A percentile compares a stretch with the other conserved stretches of the same genome.
Conservation (phyloP, 2,329 filamentous ascomycete genomes). For the Phyllosticta capitalensis region DNA sequence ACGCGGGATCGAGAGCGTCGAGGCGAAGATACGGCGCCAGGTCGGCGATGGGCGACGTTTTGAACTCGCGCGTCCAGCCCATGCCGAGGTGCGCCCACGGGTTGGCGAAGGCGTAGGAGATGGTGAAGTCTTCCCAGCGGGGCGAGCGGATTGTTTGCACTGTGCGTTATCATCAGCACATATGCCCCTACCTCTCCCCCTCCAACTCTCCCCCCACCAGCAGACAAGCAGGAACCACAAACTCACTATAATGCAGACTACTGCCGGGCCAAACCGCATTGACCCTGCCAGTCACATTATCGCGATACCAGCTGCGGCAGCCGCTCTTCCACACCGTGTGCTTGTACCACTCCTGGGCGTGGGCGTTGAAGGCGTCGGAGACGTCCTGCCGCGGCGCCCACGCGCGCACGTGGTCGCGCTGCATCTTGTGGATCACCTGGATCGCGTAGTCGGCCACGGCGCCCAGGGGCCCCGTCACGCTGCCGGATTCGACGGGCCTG, state of each 20-base stretch:
- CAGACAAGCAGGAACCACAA: too few relatives aligned
- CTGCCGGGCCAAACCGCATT: conserved; percentile 42
- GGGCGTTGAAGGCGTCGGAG: conserved; percentile 35
- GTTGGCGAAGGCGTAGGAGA: conserved; percentile 30
- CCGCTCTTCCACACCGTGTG: conserved; percentile 41
- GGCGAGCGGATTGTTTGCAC: conserved; percentile 28
- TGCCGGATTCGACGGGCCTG: conserved; percentile 38
- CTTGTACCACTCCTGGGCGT: conserved; percentile 39
- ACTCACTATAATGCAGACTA: conserved; percentile 37
- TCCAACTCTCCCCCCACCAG: too few relatives aligned
- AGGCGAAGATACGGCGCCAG: conserved; percentile 30
- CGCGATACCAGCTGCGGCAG: conserved; percentile 38
- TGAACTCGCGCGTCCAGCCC: conserved; percentile 26
- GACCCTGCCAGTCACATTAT: conserved; percentile 29
- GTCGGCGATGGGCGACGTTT: conserved; percentile 17
- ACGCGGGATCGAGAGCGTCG: conserved; percentile 35
- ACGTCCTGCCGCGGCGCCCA: conserved; percentile 33
- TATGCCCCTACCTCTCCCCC: too few relatives aligned
- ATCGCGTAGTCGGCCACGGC: conserved; percentile 32
- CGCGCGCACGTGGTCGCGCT: conserved; percentile 35
- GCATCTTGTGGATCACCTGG: conserved; percentile 37
- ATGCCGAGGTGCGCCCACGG: conserved; percentile 35
- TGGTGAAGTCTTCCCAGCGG: conserved; percentile 37
- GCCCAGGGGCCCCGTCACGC: conserved; percentile 33
- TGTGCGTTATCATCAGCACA: not conserved